Percentiles rank a stretch among this genome's conserved stretches.
phyloP scores from a whole-genome alignment of 768 basidiomycete genomes.

The Holtermanniella nyarrowii region DNA sequence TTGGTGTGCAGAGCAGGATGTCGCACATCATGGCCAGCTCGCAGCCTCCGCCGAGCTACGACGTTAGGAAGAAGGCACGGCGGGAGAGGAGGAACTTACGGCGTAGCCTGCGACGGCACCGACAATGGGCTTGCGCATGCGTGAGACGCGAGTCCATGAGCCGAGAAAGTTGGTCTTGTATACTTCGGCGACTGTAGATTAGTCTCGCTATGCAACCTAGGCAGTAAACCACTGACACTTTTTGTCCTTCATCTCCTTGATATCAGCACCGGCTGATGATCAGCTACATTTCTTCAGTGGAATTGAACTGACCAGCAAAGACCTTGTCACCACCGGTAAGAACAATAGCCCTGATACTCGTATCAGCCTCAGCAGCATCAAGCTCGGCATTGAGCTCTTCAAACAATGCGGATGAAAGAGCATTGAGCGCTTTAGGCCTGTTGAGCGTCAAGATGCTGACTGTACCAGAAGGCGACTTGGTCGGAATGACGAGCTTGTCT shows the following conservation, averaged over 20 bases:
- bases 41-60: conserved; percentile 88
- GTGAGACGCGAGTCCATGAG: conserved; percentile 63
- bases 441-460: conserved; percentile 33
- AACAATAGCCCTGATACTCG: conserved; percentile 68
- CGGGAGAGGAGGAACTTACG: conserved; percentile 38
- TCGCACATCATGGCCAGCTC: conserved; percentile 85
- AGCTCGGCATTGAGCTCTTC: conserved; percentile 70
- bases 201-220: background rate
- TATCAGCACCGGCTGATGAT: conserved; percentile 78
- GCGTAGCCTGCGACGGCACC: conserved; percentile 94
- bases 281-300: background rate
- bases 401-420: conserved; percentile 70
- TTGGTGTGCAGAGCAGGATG: conserved; percentile 82
- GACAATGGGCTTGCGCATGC: conserved; percentile 81
- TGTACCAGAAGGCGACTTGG: conserved; percentile 20
- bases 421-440: conserved; percentile 50
- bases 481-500: conserved; percentile 30
- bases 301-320: conserved; percentile 64
- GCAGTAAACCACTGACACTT: conserved; percentile 50
- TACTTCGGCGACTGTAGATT: conserved; percentile 60
- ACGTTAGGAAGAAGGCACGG: background rate
- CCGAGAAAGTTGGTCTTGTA: conserved; percentile 75
- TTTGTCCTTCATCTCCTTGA: conserved; percentile 99
- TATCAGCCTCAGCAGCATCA: conserved; percentile 59
- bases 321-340: conserved; percentile 85